These are phyloP conservation scores for Arachnopeziza araneosa DNA, from an alignment of 2,329 filamentous ascomycete species.

Conservation along the genomic window DNA sequence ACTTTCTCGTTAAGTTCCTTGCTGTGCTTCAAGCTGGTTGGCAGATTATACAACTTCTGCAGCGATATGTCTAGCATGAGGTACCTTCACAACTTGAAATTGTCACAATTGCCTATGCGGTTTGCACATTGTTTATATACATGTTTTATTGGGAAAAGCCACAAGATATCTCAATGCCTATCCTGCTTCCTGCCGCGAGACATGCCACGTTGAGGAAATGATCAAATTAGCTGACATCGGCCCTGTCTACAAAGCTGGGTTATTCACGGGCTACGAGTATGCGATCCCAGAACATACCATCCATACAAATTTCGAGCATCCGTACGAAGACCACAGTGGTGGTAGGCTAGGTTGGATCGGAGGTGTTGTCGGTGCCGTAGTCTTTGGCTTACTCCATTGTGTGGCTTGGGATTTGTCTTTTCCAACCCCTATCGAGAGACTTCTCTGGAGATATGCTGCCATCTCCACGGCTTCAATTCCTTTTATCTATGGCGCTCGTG, in stretches of 20 bases:
- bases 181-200: background rate
- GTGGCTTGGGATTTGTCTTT: constrained; percentile 10
- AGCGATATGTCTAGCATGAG: background rate
- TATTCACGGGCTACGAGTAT: background rate
- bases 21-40: background rate
- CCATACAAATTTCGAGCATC: background rate
- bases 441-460: constrained; percentile 3
- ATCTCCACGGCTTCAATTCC: background rate
- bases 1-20: constrained; percentile 1
- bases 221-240: background rate
- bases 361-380: background rate
- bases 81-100: constrained; percentile 4
- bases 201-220: background rate
- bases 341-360: background rate
- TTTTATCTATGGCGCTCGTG: background rate
- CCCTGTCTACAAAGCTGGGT: background rate
- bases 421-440: constrained; percentile 3
- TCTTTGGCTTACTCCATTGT: constrained; percentile 2
- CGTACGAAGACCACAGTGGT: too few species aligned
- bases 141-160: background rate
- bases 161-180: background rate
- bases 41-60: background rate
- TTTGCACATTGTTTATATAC: background rate
- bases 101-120: background rate
- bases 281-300: background rate